A percentile compares a stretch with the other conserved stretches of the same genome.
Conservation (phyloP, 768 basidiomycete genomes). For the Trametes elegans region DNA sequence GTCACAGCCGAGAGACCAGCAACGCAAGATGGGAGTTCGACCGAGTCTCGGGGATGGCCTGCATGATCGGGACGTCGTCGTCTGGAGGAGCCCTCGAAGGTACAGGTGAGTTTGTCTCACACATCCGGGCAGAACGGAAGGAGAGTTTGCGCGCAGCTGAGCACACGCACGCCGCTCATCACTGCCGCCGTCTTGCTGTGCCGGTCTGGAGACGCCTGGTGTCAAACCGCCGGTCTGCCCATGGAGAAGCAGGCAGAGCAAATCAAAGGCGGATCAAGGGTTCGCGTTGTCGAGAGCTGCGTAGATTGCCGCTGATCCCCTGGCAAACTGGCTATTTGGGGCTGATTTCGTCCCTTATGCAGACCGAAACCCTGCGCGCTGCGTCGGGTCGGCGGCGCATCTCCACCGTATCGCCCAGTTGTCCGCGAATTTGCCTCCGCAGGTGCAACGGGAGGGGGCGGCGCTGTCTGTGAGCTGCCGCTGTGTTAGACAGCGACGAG, state of each 20-base stretch:
- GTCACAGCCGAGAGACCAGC: no score
- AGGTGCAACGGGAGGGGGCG: neutral
- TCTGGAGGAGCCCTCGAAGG: neutral
- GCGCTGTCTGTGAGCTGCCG: neutral
- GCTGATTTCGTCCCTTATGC: neutral
- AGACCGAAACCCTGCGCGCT: neutral
- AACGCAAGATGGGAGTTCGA: no score
- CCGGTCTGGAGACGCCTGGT: neutral
- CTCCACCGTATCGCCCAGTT: neutral
- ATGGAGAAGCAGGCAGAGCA: conserved; percentile 1
- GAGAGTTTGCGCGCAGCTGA: neutral
- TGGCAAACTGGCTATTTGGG: conserved; percentile 1
- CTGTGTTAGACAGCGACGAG: neutral
- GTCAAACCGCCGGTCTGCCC: conserved; percentile 1
- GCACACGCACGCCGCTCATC: neutral
- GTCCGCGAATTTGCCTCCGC: neutral
- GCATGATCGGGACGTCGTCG: no score
- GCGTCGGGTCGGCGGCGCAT: neutral
- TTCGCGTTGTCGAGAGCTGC: conserved; percentile 15
- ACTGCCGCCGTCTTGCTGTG: conserved; percentile 10
- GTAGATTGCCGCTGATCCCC: conserved; percentile 17
- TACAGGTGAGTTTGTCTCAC: neutral
- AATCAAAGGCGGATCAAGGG: conserved; percentile 18
- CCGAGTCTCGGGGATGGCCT: no score
- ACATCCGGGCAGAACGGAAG: neutral